Base-by-base conservation (phyloP, 441 rosid species). In the Adansonia madagascariensis region DNA sequence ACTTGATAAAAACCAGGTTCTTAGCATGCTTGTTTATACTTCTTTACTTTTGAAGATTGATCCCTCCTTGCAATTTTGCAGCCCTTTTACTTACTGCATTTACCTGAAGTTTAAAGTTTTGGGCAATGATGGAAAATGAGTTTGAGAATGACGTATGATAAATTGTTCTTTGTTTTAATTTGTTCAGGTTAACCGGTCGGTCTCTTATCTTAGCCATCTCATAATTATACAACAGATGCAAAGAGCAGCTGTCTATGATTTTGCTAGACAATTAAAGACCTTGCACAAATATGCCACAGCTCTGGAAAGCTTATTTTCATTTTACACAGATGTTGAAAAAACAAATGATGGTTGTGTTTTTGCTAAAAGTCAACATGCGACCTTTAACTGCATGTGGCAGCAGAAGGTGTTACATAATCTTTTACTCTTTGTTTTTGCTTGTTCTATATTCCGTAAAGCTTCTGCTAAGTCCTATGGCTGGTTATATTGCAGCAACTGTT, bases 131-230 rank as follows among this genome's bases (percentile, higher is more conserved):
- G 27, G 49, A 39, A 71, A 71, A n/a, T n/a, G 15, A 27, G 44
- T 50, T 70, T 50, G 24, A 31, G 22, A 53, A 31, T 0, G 53
- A n/a, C 50, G 1, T 31, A 71, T 14, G 2, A 59, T 24, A 18
- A 27, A 20, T 77, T n/a, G 55, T 69, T 80, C 49, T 60, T 18
- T 39, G 67, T 65, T 76, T 39, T 65, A 74, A 77, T 77, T 81
- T 65, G 66, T 84, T 85, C 86, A 97, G 98, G 94, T 88, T 76
- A 78, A 81, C 74, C 85, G 92, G 86, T 86, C 97, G 31, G 77
- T 85, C 71, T 93, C 98, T 75, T 97, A 91, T 81, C 92, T 94
- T 80, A 86, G 85, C 82, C 98, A 97, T 89, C 97, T 97, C 62
- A 83, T 92, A 76, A 80, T 80, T 78, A 84, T 94, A 80, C 98